A percentile compares a stretch with the other conserved stretches of the same genome.
Evolutionary conservation across 2,329 filamentous ascomycete species (phyloP).

Genomic region (Dactylellina drechsleri): DNA sequence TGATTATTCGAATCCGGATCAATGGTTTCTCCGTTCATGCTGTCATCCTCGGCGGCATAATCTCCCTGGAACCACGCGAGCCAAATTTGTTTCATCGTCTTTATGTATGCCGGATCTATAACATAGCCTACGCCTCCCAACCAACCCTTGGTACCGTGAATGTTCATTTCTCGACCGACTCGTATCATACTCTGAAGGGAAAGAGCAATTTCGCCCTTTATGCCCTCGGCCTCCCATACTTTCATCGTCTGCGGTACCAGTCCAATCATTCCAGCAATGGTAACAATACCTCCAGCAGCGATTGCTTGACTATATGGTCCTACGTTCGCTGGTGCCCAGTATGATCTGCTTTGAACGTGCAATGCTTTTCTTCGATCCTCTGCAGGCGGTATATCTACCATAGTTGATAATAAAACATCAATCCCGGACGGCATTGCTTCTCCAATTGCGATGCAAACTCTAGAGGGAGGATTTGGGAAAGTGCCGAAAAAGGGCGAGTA

Average conservation of each 20-base stretch:
- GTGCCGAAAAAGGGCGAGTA: slow-evolving; percentile 78
- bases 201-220: slow-evolving; percentile 72
- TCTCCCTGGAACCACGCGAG: slow-evolving; percentile 58
- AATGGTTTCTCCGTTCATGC: neutral
- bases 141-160: slow-evolving; percentile 72
- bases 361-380: slow-evolving; percentile 69
- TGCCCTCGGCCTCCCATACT: slow-evolving; percentile 61
- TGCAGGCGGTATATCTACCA: slow-evolving; percentile 62
- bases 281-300: slow-evolving; percentile 65
- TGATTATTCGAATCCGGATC: slow-evolving; percentile 59
- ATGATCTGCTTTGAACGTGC: slow-evolving; percentile 91
- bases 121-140: slow-evolving; percentile 76
- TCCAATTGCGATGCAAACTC: slow-evolving; percentile 84
- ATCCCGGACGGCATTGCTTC: slow-evolving; percentile 70
- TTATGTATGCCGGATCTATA: slow-evolving; percentile 13
- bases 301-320: slow-evolving; percentile 95
- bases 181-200: slow-evolving; percentile 90
- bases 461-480: slow-evolving; percentile 81
- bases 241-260: slow-evolving; percentile 83
- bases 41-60: slow-evolving; percentile 57
- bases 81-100: slow-evolving; percentile 55
- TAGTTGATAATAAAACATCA: slow-evolving; percentile 70
- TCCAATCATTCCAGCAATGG: slow-evolving; percentile 90
- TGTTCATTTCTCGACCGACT: slow-evolving; percentile 76
- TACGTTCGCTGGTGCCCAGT: slow-evolving; percentile 98